phyloP scores from a whole-genome alignment of 495 filamentous ascomycete genomes.

The Lichenothelia convexa region DNA sequence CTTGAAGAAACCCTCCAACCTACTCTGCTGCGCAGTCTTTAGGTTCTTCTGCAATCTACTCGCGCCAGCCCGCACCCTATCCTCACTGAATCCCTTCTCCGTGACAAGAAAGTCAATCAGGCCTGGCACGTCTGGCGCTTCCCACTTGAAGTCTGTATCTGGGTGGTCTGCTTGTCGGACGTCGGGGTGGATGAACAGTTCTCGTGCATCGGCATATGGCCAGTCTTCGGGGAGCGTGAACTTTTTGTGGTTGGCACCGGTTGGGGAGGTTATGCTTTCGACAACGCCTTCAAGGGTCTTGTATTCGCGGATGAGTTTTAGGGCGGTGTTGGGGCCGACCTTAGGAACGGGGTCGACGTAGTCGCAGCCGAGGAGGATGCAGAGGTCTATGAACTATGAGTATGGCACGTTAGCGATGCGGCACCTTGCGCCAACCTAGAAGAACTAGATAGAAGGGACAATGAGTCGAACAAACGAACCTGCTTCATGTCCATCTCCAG shows the following conservation, averaged over 20 bases:
- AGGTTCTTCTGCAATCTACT: slow-evolving; percentile 66
- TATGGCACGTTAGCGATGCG: background rate
- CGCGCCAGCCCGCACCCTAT: slow-evolving; percentile 64
- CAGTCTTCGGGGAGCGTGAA: slow-evolving; percentile 78
- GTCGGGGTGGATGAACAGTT: slow-evolving; percentile 78
- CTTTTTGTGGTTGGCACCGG: slow-evolving; percentile 58
- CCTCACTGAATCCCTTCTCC: slow-evolving; percentile 95
- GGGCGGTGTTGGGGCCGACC: slow-evolving; percentile 72
- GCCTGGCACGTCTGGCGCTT: slow-evolving; percentile 74
- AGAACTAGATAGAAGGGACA: too few relatives aligned
- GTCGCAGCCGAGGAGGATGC: slow-evolving; percentile 94
- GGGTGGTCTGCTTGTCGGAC: slow-evolving; percentile 70
- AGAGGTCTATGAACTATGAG: slow-evolving; percentile 88
- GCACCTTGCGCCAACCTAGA: too few relatives aligned
- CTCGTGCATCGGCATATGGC: slow-evolving; percentile 81
- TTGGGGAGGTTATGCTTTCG: slow-evolving; percentile 52
- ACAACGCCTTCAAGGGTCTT: slow-evolving; percentile 73
- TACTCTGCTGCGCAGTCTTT: slow-evolving; percentile 72
- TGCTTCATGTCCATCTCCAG: slow-evolving; percentile 72
- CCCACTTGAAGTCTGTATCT: slow-evolving; percentile 94
- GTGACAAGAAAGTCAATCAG: slow-evolving; percentile 72
- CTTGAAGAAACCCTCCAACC: slow-evolving; percentile 97
- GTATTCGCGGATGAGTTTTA: slow-evolving; percentile 84
- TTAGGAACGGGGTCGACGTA: slow-evolving; percentile 94
- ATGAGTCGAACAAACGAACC: slow-evolving; percentile 33